Evolutionary conservation across 148 eudicot species (phyloP), one percentile per base, ranked within the genome.

Genomic region (Polygonum aviculare): DNA sequence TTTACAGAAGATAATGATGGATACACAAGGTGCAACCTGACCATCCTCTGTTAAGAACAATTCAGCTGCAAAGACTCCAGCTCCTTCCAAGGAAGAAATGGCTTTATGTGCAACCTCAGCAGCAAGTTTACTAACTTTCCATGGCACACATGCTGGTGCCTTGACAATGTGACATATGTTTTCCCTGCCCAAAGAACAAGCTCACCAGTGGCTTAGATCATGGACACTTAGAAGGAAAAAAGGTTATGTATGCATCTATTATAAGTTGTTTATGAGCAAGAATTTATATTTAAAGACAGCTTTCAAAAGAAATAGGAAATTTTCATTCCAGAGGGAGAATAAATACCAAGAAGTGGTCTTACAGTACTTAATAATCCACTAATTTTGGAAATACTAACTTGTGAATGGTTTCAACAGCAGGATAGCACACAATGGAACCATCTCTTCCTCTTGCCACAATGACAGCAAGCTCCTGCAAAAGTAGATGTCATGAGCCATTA

Each of bases 381-480:
- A 31, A 62, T 31, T 26, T 62, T 19, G 16, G 14, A 62, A 62
- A 62, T 31, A 63, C 86, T 78, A 85, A 87, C 98, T 88, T 94
- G 88, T 94, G 98, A 76, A 92, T 84, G 77, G 97, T 94, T 86
- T 94, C 98, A 77, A 92, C 97, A 75, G 83, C 98, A 69, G 98
- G 96, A 81, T 90, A 94, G 81, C 96, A 92, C n/a, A 81, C 38
- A 72, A 88, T 81, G 78, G 93, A 86, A 78, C 83, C 82, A 83
- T 94, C 94, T 82, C 87, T 90, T 85, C 97, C 98, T 86, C 98
- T 94, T 74, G 93, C 97, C 77, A 94, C 98, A 81, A 92, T 87
- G 49, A 94, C 97, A 47, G 98, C 92, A 75, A 94, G 90, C 83
- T 94, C 98, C 98, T 94, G 83, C 69, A 81, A 35, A 60, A 3